phyloP scores from a whole-genome alignment of 176 grass and related monocot species.

The Ensete ventricosum region DNA sequence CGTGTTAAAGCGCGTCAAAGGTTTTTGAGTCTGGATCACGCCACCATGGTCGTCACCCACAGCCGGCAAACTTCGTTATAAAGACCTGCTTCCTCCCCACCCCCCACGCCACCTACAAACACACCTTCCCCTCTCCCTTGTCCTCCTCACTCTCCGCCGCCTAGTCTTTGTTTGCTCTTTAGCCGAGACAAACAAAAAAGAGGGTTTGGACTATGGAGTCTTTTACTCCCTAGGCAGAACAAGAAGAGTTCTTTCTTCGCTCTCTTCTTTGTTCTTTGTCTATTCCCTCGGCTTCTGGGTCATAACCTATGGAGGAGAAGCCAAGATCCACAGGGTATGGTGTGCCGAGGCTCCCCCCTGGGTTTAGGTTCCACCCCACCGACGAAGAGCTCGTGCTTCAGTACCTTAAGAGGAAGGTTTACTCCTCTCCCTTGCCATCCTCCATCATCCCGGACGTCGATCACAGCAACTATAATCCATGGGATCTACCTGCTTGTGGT shows the following conservation, averaged over 20 bases:
- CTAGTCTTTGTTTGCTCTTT: too few relatives aligned
- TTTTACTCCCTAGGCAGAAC: too few relatives aligned
- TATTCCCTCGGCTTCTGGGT: too few relatives aligned
- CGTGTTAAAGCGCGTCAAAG: not conserved
- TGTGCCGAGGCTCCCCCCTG: slow-evolving; percentile 43
- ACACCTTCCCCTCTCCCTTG: too few relatives aligned
- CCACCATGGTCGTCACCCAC: not conserved
- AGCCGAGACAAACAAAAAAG: too few relatives aligned
- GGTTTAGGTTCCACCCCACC: slow-evolving; percentile 70
- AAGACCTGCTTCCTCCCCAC: too few relatives aligned
- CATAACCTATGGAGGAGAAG: too few relatives aligned
- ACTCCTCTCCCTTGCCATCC: slow-evolving; percentile 45
- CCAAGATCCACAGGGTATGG: not conserved
- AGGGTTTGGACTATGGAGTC: too few relatives aligned
- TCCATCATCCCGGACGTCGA: slow-evolving; percentile 54
- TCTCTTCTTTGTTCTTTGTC: too few relatives aligned
- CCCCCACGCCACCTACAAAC: too few relatives aligned
- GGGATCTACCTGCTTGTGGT: slow-evolving; percentile 43
- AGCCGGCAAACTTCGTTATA: not conserved
- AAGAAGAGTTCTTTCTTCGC: too few relatives aligned
- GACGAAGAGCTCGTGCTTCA: slow-evolving; percentile 65
- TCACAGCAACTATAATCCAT: slow-evolving; percentile 30
- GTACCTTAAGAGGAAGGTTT: slow-evolving; percentile 50
- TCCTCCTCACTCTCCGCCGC: too few relatives aligned
- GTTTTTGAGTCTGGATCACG: not conserved